phyloP scores from a whole-genome alignment of 2,329 filamentous ascomycete genomes.

The Fusarium pilosicola region DNA sequence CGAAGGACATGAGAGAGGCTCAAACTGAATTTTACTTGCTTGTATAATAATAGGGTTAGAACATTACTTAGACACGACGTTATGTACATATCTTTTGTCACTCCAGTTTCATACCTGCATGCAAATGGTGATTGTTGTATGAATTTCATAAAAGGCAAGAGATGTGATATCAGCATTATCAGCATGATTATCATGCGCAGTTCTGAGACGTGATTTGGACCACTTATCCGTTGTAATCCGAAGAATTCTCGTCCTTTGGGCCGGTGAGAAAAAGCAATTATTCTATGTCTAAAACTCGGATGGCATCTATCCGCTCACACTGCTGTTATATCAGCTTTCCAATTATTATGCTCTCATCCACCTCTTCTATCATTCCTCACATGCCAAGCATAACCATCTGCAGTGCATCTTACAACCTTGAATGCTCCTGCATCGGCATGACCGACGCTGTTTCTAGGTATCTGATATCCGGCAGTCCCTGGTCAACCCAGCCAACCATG shows the following conservation, averaged over 20 bases:
- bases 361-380: background rate
- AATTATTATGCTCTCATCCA: no score
- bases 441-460: conserved; percentile 16
- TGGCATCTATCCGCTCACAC: background rate
- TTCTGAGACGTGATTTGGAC: background rate
- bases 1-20: conserved; percentile 22
- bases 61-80: conserved; percentile 24
- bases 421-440: background rate
- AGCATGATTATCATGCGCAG: background rate
- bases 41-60: conserved; percentile 22
- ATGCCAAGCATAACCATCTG: background rate
- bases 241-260: background rate
- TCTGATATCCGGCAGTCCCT: conserved; percentile 29
- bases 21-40: conserved; percentile 7
- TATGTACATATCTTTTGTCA: conserved; percentile 12
- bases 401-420: conserved; percentile 3
- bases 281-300: background rate
- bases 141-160: background rate
- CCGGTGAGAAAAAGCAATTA: background rate
- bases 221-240: accelerated
- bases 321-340: no score
- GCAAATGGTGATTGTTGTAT: no score
- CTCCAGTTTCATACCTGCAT: background rate
- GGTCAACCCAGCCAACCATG: conserved; percentile 27
- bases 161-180: background rate